Percentiles rank a stretch among this genome's conserved stretches.
These are phyloP conservation scores for Ogataea saltuana DNA, from an alignment of 805 yeast genomes.

Conservation along the genomic window DNA sequence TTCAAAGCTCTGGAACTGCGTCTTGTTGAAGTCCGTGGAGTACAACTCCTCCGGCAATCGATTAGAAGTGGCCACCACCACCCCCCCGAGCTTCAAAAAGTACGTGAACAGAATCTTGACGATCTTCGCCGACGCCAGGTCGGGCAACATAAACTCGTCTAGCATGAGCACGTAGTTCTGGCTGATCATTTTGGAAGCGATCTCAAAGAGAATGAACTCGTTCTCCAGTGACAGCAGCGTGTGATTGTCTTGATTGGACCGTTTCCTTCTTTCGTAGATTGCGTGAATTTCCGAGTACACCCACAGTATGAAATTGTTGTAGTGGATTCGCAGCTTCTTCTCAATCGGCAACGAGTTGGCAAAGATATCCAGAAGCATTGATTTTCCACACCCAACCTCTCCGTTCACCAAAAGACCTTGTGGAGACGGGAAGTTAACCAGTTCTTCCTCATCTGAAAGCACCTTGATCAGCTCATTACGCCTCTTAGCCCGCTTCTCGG, in stretches of 20 bases:
- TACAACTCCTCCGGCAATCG: conserved; percentile 72
- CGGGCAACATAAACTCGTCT: conserved; percentile 79
- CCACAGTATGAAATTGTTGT: conserved; percentile 68
- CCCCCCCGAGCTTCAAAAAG: conserved; percentile 74
- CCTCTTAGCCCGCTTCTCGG: conserved; percentile 13
- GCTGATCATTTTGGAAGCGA: conserved; percentile 63
- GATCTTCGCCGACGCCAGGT: conserved; percentile 71
- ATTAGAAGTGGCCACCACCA: conserved; percentile 71
- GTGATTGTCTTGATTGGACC: conserved; percentile 34
- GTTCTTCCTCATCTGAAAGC: conserved; percentile 62
- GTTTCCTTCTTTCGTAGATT: conserved; percentile 46
- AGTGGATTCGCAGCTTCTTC: conserved; percentile 71
- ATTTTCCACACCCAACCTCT: conserved; percentile 74
- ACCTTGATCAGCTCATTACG: conserved; percentile 46
- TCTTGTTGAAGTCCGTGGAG: conserved; percentile 61
- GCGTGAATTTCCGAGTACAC: conserved; percentile 61
- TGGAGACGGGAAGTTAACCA: conserved; percentile 55
- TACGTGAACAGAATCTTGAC: conserved; percentile 63
- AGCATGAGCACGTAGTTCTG: conserved; percentile 59
- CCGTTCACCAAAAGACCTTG: conserved; percentile 65
- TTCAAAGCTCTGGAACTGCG: conserved; percentile 58
- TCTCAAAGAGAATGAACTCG: conserved; percentile 64
- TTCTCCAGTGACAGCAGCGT: conserved; percentile 47
- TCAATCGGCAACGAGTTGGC: conserved; percentile 63
- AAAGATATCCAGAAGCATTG: conserved; percentile 72